Evolutionary conservation across 2,329 filamentous ascomycete species (phyloP).

Genomic region (Scedosporium aurantiacum): DNA sequence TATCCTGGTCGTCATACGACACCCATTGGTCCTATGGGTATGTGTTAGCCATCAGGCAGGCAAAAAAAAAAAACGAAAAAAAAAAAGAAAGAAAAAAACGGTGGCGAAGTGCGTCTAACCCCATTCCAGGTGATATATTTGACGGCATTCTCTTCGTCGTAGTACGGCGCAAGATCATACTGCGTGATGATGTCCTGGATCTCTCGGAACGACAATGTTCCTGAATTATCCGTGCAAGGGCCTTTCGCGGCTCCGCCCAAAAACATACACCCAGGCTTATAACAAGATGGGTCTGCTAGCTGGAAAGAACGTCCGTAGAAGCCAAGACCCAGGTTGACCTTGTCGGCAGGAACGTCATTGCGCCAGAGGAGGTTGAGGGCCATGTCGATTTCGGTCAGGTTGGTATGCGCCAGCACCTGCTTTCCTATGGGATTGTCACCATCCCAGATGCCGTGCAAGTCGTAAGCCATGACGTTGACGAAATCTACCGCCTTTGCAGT

Average conservation of each 20-base stretch:
- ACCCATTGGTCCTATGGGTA: no score
- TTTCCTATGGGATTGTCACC: constrained; percentile 18
- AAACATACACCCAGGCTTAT: constrained; percentile 12
- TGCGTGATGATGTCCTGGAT: constrained; percentile 15
- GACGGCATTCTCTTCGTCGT: constrained; percentile 18
- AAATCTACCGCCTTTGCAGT: constrained; percentile 6
- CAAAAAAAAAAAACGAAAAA: neutral
- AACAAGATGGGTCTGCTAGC: constrained; percentile 10
- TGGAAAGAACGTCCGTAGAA: constrained; percentile 26
- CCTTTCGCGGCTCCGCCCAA: constrained; percentile 5
- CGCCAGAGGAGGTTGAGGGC: constrained; percentile 34
- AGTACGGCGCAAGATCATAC: constrained; percentile 12
- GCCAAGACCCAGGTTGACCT: constrained; percentile 30
- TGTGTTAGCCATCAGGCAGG: no score
- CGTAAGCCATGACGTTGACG: constrained; percentile 11
- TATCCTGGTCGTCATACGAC: constrained; percentile 28
- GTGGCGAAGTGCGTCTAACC: no score
- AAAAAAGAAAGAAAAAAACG: constrained; percentile 30
- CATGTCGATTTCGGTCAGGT: constrained; percentile 33
- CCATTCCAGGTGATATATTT: constrained; percentile 23
- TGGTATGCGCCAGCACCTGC: constrained; percentile 29
- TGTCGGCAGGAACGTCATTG: constrained; percentile 24
- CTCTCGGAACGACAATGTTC: constrained; percentile 16
- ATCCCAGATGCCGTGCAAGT: constrained; percentile 24
- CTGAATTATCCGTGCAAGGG: constrained; percentile 15